Evolutionary conservation across 345 rosid genomes (phyloP).

Genomic region (Schrenkiella parvula): DNA sequence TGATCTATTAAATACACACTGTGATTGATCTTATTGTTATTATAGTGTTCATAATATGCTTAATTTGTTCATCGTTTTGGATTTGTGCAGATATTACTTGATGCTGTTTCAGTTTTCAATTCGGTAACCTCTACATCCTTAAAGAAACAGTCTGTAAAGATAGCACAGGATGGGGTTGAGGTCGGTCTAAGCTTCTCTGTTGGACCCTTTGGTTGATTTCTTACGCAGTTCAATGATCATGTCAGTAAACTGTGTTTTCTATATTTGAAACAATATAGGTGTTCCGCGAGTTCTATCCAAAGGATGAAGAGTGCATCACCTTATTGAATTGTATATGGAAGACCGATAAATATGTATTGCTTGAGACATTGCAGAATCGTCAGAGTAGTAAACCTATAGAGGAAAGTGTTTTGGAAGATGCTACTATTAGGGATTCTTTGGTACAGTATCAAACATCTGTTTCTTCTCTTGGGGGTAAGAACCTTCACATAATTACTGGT

Average conservation of each 20-base stretch:
- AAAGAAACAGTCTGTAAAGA: slow-evolving; percentile 69
- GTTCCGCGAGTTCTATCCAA: slow-evolving; percentile 74
- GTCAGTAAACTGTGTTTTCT: background rate
- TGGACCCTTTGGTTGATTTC: background rate
- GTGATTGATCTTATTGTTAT: background rate
- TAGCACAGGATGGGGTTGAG: slow-evolving; percentile 70
- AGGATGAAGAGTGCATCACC: slow-evolving; percentile 40
- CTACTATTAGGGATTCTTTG: slow-evolving; percentile 30
- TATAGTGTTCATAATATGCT: background rate
- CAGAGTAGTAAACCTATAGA: slow-evolving; percentile 33
- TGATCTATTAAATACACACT: background rate
- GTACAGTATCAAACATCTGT: slow-evolving; percentile 49
- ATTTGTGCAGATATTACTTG: slow-evolving; percentile 64
- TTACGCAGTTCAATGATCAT: background rate
- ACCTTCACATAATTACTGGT: background rate
- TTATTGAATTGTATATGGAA: slow-evolving; percentile 58
- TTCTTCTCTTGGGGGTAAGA: slow-evolving; percentile 65
- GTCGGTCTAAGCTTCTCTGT: slow-evolving; percentile 35
- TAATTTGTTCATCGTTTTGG: background rate
- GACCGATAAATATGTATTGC: slow-evolving; percentile 57
- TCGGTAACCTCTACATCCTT: slow-evolving; percentile 57
- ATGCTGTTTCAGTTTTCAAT: slow-evolving; percentile 63
- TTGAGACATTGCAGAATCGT: slow-evolving; percentile 42
- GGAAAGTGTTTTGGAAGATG: slow-evolving; percentile 26
- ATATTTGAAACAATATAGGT: slow-evolving; percentile 36